Evolutionary conservation across 306 rosid genomes (phyloP), one percentile per base, ranked within the genome.

Genomic region (Ceratonia siliqua): DNA sequence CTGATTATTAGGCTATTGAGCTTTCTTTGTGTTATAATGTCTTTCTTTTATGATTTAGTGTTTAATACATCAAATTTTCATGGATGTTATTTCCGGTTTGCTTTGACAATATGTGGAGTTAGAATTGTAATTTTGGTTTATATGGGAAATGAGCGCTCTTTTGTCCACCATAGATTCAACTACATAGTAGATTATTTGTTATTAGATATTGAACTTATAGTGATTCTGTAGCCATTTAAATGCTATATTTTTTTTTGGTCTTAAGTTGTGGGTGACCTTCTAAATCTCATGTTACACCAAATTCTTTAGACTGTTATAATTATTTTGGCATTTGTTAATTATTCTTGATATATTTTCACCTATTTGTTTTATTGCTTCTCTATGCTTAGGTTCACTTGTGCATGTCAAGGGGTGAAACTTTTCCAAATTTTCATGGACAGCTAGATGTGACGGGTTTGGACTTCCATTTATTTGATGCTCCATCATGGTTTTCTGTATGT

Each of bases 361-460:
- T 57, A 41, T 57, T 63, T 49, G 68, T 58, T 33, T 41, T 49
- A 48, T 58, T 72, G 54, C 72, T 70, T 67, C 28, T 64, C 35
- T 73, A 64, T 75, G 76, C 71, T 63, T 85, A 94, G 98, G 93
- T 94, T 85, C 97, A 94, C 78, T 62, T 94, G 79, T 90, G 96
- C 89, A 80, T 94, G 98, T 90, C 97, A 70, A 84, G 81, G 63
- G 97, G 91, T 75, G 98, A 91, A 82, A 79, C 80, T 49, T 94
- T 91, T 83, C 97, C 96, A 27, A 91, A 92, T 85, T 82, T 90
- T 81, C 88, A 94, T 18, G 98, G 98, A 78, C 98, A 90, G 83
- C 93, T 91, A 77, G 95, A 94, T 11, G 89, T 90, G 80, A 88
- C 82, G 0, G 98, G 95, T 52, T 77, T 94, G 91, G 89, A 87